Evolutionary conservation across 805 yeast genomes (phyloP).

Genomic region (Babjeviella inositovora): DNA sequence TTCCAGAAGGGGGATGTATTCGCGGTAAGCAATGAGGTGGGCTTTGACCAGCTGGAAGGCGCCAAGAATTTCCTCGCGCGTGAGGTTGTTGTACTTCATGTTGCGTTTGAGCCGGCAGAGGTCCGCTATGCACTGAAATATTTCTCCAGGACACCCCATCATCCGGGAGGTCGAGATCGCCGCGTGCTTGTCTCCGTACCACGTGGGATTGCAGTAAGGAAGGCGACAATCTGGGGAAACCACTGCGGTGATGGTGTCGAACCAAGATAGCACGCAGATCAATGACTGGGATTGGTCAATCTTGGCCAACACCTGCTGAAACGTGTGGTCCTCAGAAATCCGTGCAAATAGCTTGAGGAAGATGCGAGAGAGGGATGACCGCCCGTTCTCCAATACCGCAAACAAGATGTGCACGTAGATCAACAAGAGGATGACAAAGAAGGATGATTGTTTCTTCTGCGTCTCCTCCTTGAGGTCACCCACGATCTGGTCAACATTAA

Average conservation of each 20-base stretch:
- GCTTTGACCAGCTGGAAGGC: constrained; percentile 15
- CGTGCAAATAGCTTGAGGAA: constrained; percentile 32
- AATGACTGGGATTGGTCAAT: constrained; percentile 32
- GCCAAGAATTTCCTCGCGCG: constrained; percentile 4
- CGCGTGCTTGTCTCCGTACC: constrained; percentile 31
- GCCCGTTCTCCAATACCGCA: constrained; percentile 36
- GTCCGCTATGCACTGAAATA: constrained; percentile 26
- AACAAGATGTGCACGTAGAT: constrained; percentile 38
- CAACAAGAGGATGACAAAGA: constrained; percentile 30
- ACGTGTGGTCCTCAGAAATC: constrained; percentile 28
- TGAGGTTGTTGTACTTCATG: constrained; percentile 6
- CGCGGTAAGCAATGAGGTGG: constrained; percentile 25
- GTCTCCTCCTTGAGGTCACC: constrained; percentile 18
- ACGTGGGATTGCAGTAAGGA: constrained; percentile 32
- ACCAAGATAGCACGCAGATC: constrained; percentile 40
- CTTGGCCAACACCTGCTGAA: constrained; percentile 19
- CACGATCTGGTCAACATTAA: constrained; percentile 16
- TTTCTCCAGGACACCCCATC: constrained; percentile 49
- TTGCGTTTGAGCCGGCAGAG: constrained; percentile 19
- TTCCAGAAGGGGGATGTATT: constrained; percentile 17
- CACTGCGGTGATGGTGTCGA: constrained; percentile 38
- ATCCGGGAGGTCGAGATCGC: constrained; percentile 29
- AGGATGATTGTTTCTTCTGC: constrained; percentile 15
- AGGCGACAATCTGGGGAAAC: constrained; percentile 40
- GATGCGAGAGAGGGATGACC: constrained; percentile 30